Conservation (phyloP, 345 rosid species). For the Nasturtium officinale region DNA sequence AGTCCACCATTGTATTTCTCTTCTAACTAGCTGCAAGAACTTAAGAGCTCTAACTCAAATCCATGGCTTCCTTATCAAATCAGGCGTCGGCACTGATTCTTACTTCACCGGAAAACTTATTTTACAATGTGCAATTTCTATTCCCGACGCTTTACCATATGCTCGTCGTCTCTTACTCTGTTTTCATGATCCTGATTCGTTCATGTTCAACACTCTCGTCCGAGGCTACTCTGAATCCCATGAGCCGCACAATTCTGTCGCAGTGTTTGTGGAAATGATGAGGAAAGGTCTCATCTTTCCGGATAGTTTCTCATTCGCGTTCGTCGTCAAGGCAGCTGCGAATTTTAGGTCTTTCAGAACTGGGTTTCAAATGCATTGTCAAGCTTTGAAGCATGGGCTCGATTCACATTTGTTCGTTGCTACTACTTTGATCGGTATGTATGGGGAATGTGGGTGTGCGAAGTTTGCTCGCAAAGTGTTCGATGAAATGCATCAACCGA, state of each 20-base stretch:
- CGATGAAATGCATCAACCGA: constrained; percentile 54
- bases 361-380: constrained; percentile 66
- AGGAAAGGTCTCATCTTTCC: constrained; percentile 46
- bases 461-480: constrained; percentile 56
- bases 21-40: constrained; percentile 52
- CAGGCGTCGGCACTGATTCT: constrained; percentile 49
- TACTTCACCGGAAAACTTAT: constrained; percentile 63
- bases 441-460: constrained; percentile 56
- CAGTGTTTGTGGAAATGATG: constrained; percentile 51
- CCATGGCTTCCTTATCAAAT: constrained; percentile 55
- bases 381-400: constrained; percentile 50
- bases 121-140: constrained; percentile 52
- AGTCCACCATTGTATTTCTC: constrained; percentile 40
- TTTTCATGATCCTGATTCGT: constrained; percentile 56
- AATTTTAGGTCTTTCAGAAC: constrained; percentile 46
- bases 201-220: constrained; percentile 75
- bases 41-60: constrained; percentile 55
- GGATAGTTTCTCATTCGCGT: constrained; percentile 77
- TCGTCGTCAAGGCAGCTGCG: constrained; percentile 64
- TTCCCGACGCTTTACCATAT: constrained; percentile 51
- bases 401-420: constrained; percentile 59
- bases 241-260: constrained; percentile 47
- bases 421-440: constrained; percentile 62
- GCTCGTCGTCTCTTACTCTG: constrained; percentile 54
- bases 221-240: constrained; percentile 65